These are phyloP conservation scores for Coprinellus aureogranulatus DNA, from an alignment of 768 basidiomycete species.

Conservation along the genomic window DNA sequence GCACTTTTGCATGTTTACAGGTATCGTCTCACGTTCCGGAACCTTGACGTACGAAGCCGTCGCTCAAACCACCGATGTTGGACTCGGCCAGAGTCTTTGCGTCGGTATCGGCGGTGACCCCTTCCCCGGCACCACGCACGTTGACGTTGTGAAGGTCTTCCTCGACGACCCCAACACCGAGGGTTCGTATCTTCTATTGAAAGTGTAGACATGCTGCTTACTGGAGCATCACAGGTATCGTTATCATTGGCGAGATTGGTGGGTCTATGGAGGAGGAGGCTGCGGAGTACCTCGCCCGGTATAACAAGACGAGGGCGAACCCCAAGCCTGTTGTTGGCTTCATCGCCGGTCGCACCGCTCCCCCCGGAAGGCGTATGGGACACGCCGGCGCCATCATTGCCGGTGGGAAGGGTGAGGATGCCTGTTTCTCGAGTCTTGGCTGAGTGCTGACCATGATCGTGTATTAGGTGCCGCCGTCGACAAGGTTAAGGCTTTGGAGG, in stretches of 20 bases:
- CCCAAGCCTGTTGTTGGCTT: constrained; percentile 98
- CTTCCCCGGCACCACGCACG: constrained; percentile 92
- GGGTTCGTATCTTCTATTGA: constrained; percentile 44
- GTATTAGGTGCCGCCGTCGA: constrained; percentile 78
- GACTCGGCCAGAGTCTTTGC: constrained; percentile 94
- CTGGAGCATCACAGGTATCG: constrained; percentile 64
- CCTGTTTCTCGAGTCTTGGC: not conserved
- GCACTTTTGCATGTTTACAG: constrained; percentile 34
- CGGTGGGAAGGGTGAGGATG: constrained; percentile 82
- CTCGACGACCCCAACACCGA: constrained; percentile 92
- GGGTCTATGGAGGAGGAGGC: constrained; percentile 99
- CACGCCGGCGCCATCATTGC: constrained; percentile 98
- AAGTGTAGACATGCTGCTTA: not conserved
- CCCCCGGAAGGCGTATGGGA: constrained; percentile 97
- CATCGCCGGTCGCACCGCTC: constrained; percentile 96
- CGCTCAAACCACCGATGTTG: constrained; percentile 92
- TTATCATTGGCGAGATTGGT: constrained; percentile 98
- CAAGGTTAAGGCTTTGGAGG: constrained; percentile 88
- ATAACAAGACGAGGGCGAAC: constrained; percentile 82
- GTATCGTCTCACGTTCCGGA: constrained; percentile 93
- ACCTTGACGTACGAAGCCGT: constrained; percentile 99
- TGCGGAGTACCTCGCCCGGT: constrained; percentile 89
- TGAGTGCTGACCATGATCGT: not conserved
- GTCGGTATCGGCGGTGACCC: constrained; percentile 98
- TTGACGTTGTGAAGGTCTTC: constrained; percentile 96